Percentiles rank a stretch among this genome's conserved stretches.
Evolutionary conservation across 192 early-diverging fungal genomes (phyloP).

Genomic region (Backusella luteola): DNA sequence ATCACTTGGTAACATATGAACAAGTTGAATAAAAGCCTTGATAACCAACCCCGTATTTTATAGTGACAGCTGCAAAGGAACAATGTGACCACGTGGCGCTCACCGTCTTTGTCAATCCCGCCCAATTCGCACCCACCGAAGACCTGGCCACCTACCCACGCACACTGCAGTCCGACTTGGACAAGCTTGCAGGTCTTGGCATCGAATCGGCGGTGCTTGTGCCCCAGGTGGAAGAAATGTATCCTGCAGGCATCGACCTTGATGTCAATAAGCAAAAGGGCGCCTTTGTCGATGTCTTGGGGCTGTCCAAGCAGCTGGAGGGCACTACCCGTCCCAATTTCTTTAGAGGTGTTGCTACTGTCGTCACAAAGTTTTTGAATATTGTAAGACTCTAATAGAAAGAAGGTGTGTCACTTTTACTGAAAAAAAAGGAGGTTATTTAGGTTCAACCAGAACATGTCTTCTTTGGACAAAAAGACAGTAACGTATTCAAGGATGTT

Average conservation of each 20-base stretch:
- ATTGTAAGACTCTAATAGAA: slow-evolving; percentile 40
- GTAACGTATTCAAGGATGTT: slow-evolving; percentile 20
- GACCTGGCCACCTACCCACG: slow-evolving; percentile 91
- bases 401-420: too few relatives aligned
- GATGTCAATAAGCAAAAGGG: slow-evolving; percentile 78
- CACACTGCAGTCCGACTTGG: slow-evolving; percentile 76
- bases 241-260: slow-evolving; percentile 87
- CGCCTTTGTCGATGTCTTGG: slow-evolving; percentile 90
- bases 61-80: slow-evolving; percentile 44
- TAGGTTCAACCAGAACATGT: slow-evolving; percentile 72
- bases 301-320: slow-evolving; percentile 90
- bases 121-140: slow-evolving; percentile 96
- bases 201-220: slow-evolving; percentile 58
- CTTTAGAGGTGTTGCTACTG: slow-evolving; percentile 96
- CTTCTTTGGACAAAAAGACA: slow-evolving; percentile 97
- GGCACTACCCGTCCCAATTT: slow-evolving; percentile 90
- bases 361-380: slow-evolving; percentile 93
- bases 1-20: slow-evolving; percentile 50
- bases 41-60: background rate
- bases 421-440: background rate
- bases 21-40: too few relatives aligned
- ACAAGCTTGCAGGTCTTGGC: slow-evolving; percentile 50
- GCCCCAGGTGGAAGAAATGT: slow-evolving; percentile 85
- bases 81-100: slow-evolving; percentile 72
- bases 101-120: slow-evolving; percentile 98